Evolutionary conservation across 2,329 filamentous ascomycete genomes (phyloP).

Genomic region (Exophiala dermatitidis): DNA sequence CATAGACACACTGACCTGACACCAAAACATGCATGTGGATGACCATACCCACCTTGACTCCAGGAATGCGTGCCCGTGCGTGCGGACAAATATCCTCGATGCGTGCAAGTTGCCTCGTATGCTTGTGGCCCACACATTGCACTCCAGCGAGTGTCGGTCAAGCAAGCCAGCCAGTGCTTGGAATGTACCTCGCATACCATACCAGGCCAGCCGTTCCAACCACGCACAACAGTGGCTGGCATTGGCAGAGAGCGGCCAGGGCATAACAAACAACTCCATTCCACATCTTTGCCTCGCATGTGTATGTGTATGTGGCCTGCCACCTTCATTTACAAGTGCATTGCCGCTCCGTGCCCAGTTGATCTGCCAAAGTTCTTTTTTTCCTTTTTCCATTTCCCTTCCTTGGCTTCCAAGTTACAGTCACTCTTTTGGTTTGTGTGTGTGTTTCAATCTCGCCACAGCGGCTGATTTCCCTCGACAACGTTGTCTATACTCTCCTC

Average conservation of each 20-base stretch:
- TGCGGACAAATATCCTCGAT: too few species aligned
- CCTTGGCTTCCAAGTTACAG: not conserved
- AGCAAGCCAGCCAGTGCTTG: not conserved
- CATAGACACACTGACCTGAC: too few species aligned
- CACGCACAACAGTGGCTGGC: too few species aligned
- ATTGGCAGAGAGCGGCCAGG: not conserved
- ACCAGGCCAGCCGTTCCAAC: not conserved
- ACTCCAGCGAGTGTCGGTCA: not conserved
- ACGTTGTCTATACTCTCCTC: not conserved
- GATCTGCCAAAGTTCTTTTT: not conserved
- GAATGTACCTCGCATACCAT: not conserved
- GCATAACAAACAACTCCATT: slow-evolving; percentile 2
- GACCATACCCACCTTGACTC: not conserved
- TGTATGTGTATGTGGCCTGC: not conserved
- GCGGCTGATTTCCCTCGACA: not conserved
- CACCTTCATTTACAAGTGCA: slow-evolving; percentile 3
- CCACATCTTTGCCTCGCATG: not conserved
- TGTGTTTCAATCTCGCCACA: not conserved
- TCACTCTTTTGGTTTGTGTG: slow-evolving; percentile 5
- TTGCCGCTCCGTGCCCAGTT: not conserved
- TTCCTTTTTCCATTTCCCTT: not conserved
- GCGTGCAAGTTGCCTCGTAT: not conserved
- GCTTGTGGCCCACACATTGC: not conserved
- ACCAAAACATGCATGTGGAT: not conserved
- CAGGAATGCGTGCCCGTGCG: not conserved